Evolutionary conservation across 2,329 filamentous ascomycete genomes (phyloP).

Genomic region (Chaetomium olivaceum): DNA sequence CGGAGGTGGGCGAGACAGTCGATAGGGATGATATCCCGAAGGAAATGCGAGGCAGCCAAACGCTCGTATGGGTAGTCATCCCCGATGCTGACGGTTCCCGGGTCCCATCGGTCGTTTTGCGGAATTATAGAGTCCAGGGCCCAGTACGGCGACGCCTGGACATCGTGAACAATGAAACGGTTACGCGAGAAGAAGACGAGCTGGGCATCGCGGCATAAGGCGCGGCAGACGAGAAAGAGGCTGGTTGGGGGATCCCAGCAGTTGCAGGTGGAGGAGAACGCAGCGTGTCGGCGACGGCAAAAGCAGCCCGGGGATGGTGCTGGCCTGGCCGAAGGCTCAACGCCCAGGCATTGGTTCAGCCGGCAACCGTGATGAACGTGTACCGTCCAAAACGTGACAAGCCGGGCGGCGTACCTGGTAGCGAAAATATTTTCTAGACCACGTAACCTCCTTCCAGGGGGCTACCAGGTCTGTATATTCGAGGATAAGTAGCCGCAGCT

Average conservation of each 20-base stretch:
- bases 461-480: slow-evolving; percentile 27
- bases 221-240: slow-evolving; percentile 14
- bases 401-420: slow-evolving; percentile 2
- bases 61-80: slow-evolving; percentile 9
- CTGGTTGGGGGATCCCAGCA: slow-evolving; percentile 10
- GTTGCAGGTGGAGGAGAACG: slow-evolving; percentile 8
- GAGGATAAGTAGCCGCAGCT: slow-evolving; percentile 27
- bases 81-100: neutral
- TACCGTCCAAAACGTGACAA: neutral
- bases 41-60: slow-evolving; percentile 13
- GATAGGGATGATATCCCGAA: slow-evolving; percentile 8
- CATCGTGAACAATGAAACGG: slow-evolving; percentile 20
- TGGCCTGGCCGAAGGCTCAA: neutral
- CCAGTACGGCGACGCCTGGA: neutral
- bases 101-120: neutral
- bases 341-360: neutral
- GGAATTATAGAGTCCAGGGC: neutral
- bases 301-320: neutral
- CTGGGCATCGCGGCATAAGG: slow-evolving; percentile 10
- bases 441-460: slow-evolving; percentile 25
- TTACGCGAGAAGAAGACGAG: slow-evolving; percentile 21
- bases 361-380: slow-evolving; percentile 3
- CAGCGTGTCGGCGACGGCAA: slow-evolving; percentile 14
- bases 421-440: neutral
- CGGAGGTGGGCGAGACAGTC: slow-evolving; percentile 19